Evolutionary conservation across 2,329 filamentous ascomycete species (phyloP), one percentile per base, ranked within the genome.

Genomic region (Sporothrix luriei): DNA sequence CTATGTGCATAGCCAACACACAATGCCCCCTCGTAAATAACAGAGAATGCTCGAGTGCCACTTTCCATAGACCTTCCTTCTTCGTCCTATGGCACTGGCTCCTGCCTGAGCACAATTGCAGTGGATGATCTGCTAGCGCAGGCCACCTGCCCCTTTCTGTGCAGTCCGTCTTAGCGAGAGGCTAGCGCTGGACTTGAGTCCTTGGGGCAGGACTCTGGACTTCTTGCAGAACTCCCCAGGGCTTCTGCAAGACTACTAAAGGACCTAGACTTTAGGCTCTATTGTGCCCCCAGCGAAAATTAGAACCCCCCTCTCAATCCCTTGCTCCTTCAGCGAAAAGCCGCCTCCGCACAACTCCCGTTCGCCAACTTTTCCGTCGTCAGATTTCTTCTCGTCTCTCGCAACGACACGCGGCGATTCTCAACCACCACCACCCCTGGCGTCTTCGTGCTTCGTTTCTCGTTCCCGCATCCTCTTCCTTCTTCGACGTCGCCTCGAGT

Each of bases 331-430:
- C 68, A 54, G 48, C 64, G 64, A 46, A 59, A 48, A 62, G 43
- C 40, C 51, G 43, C 68, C 68, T 65, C 48, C 68, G 38, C 57
- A n/a, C 57, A 26, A 46, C n/a, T 54, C 68, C 49, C 52, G 59
- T 55, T 65, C 62, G 62, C 68, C 68, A 49, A 69, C n/a, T 51
- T 69, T 66, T 57, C 54, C 43, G 33, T 49, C 21, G 40, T 61
- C 51, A 43, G 54, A 33, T 64, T 49, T 52, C 61, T 52, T 33
- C 19, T 38, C 29, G 52, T 66, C 68, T 64, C 52, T 57, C 66
- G 43, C 55, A 43, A 40, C 68, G 52, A 57, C 62, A 51, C 64
- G 64, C 54, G 26, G 55, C 66, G 54, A 68, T 62, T 52, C 38
- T 16, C 55, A 54, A 24, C 49, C n/a, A 29, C 66, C 33, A 54